Evolutionary conservation across 2,329 filamentous ascomycete genomes (phyloP), one percentile per base, ranked within the genome.

Genomic region (Sarocladiaceae sp.): DNA sequence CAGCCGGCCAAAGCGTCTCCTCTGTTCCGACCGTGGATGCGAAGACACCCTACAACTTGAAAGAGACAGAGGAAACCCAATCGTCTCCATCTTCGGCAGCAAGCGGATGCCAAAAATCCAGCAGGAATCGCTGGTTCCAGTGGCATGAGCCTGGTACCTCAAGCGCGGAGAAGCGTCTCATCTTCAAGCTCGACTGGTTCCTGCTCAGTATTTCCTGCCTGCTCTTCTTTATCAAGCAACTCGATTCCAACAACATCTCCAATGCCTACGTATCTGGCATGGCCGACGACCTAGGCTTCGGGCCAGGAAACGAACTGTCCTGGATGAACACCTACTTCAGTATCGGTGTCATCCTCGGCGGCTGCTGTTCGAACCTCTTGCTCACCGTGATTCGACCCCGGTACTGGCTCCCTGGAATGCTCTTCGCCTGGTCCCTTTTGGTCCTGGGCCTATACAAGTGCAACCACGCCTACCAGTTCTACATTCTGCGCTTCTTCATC

Each of bases 401-500:
- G 29, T 69, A 63, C 54, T 74, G 73, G 60, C 67, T 76, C 8
- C 64, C 71, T 0, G 58, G 54, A 15, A 73, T 66, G 36, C 59
- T 67, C 3, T 55, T 66, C 8, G 49, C 54, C 8, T 75, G 71
- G 71, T 71, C 64, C 4, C 48, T 70, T n/a, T 70, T 71, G 29
- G 70, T 71, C 2, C 55, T 73, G 11, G 69, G 66, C 46, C 57
- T 73, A 22, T 73, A 61, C 58, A 69, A 66, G 40, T 68, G 66
- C 55, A 59, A 70, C 46, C 65, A 59, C 3, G 67, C 66, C 0
- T 46, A 59, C 4, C 62, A 73, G 18, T 67, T 75, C 26, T 76
- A 75, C 18, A 72, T 71, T 2, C 66, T 83, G 0, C 72, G 81
- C 5, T 76, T 82, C 53, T 68, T 80, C 37, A 71, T 82, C 26